Percentiles rank a stretch among this genome's conserved stretches.
These are phyloP conservation scores for Sugiyamaella floridensis DNA, from an alignment of 805 yeast species.

Conservation along the genomic window DNA sequence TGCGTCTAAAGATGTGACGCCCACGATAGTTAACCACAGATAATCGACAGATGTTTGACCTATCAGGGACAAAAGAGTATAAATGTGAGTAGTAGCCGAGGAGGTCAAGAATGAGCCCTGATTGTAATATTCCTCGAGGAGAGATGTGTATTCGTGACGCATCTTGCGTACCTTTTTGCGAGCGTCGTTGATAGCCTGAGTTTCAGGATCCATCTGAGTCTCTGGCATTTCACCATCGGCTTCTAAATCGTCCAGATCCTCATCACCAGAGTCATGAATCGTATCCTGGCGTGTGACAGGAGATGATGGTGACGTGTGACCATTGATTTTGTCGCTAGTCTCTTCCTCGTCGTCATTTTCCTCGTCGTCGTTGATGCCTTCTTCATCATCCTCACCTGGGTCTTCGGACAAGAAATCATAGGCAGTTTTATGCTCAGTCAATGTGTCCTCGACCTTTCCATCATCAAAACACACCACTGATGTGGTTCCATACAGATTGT, in stretches of 20 bases:
- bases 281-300: neutral
- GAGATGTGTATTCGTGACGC: constrained; percentile 33
- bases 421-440: constrained; percentile 53
- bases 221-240: constrained; percentile 8
- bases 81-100: constrained; percentile 71
- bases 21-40: constrained; percentile 85
- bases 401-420: constrained; percentile 39
- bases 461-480: constrained; percentile 78
- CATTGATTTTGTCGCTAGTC: constrained; percentile 21
- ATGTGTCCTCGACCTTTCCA: constrained; percentile 59
- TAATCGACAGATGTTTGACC: constrained; percentile 68
- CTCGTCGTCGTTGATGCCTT: constrained; percentile 29
- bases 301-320: neutral
- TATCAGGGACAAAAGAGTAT: constrained; percentile 68
- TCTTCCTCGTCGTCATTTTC: constrained; percentile 21
- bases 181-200: neutral
- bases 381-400: constrained; percentile 35
- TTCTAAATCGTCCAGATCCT: constrained; percentile 21
- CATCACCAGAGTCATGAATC: constrained; percentile 18
- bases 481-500: constrained; percentile 79
- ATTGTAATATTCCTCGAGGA: constrained; percentile 67
- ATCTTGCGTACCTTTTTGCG: constrained; percentile 12
- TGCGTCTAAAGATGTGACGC: constrained; percentile 73
- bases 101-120: constrained; percentile 75
- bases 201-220: neutral